Percentiles rank a stretch among this genome's conserved stretches.
These are phyloP conservation scores for Globisporangium recalcitrans DNA, from an alignment of 352 stramenopile genomes.

Conservation along the genomic window DNA sequence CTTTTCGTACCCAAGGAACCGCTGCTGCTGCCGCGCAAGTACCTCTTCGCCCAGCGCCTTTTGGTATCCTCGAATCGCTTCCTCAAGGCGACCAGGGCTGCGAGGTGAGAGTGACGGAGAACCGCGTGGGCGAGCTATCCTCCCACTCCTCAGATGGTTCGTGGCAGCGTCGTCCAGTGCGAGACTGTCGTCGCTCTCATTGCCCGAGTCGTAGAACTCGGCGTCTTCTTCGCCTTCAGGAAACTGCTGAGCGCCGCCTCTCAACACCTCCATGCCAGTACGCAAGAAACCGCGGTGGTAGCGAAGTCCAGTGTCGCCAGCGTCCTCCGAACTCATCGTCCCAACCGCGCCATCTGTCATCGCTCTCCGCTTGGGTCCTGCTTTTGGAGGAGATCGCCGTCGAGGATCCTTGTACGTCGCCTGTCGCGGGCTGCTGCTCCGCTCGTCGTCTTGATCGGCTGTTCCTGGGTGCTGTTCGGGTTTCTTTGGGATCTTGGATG, in stretches of 20 bases:
- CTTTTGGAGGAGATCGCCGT: constrained; percentile 4
- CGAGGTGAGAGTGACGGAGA: constrained; percentile 12
- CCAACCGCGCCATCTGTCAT: not conserved
- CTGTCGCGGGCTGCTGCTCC: constrained; percentile 12
- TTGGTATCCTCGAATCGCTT: constrained; percentile 33
- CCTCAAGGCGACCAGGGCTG: constrained; percentile 31
- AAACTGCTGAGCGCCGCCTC: constrained; percentile 2
- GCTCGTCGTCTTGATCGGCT: constrained; percentile 28
- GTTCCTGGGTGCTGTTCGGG: constrained; percentile 16
- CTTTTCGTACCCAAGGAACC: constrained; percentile 20
- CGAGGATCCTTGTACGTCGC: constrained; percentile 6
- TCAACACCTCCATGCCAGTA: constrained; percentile 57
- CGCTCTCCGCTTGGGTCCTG: not conserved
- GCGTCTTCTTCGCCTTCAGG: constrained; percentile 17
- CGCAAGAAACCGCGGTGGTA: constrained; percentile 56
- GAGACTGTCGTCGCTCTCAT: constrained; percentile 8
- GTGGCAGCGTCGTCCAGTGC: not conserved
- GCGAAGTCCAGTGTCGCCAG: constrained; percentile 17
- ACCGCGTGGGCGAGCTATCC: not conserved
- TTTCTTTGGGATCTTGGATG: constrained; percentile 4
- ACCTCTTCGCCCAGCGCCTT: constrained; percentile 12
- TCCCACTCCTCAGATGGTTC: not conserved
- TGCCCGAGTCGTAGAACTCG: not conserved
- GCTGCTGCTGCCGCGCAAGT: constrained; percentile 2
- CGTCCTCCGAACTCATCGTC: not conserved